Base-by-base conservation (phyloP, 225 moss, liverwort and hornwort species). In the Marchantia polymorpha region DNA sequence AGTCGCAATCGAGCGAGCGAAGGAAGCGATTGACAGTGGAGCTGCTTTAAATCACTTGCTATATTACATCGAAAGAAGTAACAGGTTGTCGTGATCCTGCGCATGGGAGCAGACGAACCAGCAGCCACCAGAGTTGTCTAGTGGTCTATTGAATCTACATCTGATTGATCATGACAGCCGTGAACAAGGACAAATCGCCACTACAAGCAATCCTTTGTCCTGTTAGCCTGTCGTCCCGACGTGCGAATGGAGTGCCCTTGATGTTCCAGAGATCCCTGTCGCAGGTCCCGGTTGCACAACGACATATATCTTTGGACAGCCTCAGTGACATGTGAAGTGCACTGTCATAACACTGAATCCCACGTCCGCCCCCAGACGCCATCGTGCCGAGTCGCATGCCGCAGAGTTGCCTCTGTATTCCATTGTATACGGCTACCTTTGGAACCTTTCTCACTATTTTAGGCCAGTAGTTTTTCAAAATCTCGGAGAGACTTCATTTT, bases 11-110 rank as follows among this genome's bases (percentile, higher is more conserved):
- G 89, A 90, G 79, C 88, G 94, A 86, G 92, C 94, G 12, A 91
- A 81, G 84, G 88, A 92, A 69, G 96, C 92, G 49, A 91, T 96
- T 59, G 92, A 92, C 73, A 94, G 94, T 80, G 96, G 96, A 64
- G 88, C 85, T 80, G 96, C 94, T 10, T 69, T 88, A 22, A 64
- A 83, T 66, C 88, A 85, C 59, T 73, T 88, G 66, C 30, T 79
- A 39, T 65, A 81, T n/a, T 88, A 85, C 55, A 55, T 88, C 39
- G 81, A 85, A 48, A 88, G 67, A 76, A 82, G 75, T 61, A 67
- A 75, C 75, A 52, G 67, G 52, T 74, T 81, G 25, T 30, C 53
- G 30, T 64, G 13, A 81, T n/a, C 60, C 50, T 70, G 15, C 10
- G 71, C 22, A 49, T 56, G 69, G 73, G 53, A 55, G 73, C 27